These are phyloP conservation scores for Notholithocarpus densiflorus DNA, from an alignment of 306 rosid species.

Conservation along the genomic window DNA sequence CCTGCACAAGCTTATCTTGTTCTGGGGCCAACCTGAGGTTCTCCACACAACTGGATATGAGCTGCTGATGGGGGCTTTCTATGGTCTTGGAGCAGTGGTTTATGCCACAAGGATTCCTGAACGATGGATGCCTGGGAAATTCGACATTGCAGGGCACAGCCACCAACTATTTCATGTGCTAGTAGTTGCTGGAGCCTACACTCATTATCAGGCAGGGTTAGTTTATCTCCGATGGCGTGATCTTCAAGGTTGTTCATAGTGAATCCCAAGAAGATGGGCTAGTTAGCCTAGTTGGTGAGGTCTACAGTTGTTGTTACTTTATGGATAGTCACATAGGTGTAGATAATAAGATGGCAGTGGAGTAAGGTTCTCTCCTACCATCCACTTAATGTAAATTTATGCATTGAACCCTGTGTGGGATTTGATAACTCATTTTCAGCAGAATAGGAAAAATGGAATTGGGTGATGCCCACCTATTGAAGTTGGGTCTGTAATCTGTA, in stretches of 20 bases:
- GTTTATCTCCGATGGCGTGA: slow-evolving; percentile 95
- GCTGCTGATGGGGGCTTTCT: slow-evolving; percentile 75
- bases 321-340: not conserved
- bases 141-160: slow-evolving; percentile 96
- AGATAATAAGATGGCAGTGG: not conserved
- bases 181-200: slow-evolving; percentile 91
- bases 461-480: not conserved
- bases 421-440: not conserved
- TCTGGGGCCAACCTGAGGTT: slow-evolving; percentile 89
- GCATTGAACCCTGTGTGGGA: not conserved
- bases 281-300: not conserved
- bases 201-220: slow-evolving; percentile 89
- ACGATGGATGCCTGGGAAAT: slow-evolving; percentile 98
- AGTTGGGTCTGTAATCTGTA: not conserved
- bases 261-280: slow-evolving; percentile 1
- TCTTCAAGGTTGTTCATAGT: slow-evolving; percentile 65
- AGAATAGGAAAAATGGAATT: not conserved
- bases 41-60: slow-evolving; percentile 81
- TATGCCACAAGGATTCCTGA: slow-evolving; percentile 94
- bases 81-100: slow-evolving; percentile 81
- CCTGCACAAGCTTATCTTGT: slow-evolving; percentile 74
- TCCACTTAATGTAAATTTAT: not conserved
- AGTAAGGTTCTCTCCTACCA: not conserved
- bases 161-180: slow-evolving; percentile 86
- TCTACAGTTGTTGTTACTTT: slow-evolving; percentile 9